Percentiles rank a stretch among this genome's conserved stretches.
phyloP scores from a whole-genome alignment of 2,329 filamentous ascomycete genomes.

The Colletotrichum falcatum region DNA sequence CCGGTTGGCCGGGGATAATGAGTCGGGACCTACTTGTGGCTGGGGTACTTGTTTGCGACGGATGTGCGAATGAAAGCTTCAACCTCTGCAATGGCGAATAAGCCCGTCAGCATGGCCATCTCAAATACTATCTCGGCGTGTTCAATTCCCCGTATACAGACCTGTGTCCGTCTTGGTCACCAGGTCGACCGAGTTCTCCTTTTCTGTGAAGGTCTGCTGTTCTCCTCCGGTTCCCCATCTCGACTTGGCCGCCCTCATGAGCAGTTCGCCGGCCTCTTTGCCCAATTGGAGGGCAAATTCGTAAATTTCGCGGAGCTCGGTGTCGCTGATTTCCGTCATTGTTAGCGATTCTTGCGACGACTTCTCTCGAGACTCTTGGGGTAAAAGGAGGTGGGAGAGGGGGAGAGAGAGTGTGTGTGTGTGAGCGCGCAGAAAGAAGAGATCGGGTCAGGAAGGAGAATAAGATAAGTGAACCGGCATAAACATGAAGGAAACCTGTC shows the following conservation, averaged over 20 bases:
- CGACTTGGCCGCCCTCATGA: conserved; percentile 72
- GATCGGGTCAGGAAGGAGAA: not conserved
- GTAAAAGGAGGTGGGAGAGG: not conserved
- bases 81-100: conserved; percentile 63
- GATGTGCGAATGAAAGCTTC: conserved; percentile 75
- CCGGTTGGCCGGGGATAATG: not conserved
- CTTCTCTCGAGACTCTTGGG: conserved; percentile 19
- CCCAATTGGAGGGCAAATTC: conserved; percentile 77
- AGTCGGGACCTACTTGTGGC: conserved; percentile 67
- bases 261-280: conserved; percentile 75
- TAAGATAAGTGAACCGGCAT: conserved; percentile 7
- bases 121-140: not conserved
- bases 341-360: not conserved
- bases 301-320: conserved; percentile 74
- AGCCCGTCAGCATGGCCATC: conserved; percentile 17
- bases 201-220: conserved; percentile 65
- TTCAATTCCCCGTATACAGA: conserved; percentile 49
- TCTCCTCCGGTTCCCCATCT: conserved; percentile 58
- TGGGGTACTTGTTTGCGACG: conserved; percentile 71
- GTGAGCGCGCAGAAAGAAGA: too few relatives aligned
- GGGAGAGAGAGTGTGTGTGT: not conserved
- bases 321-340: conserved; percentile 48
- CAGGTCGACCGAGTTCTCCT: conserved; percentile 81
- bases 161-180: conserved; percentile 82
- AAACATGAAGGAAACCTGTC: conserved; percentile 6